Evolutionary conservation across 306 rosid genomes (phyloP).

Genomic region (Vigna hirtella): DNA sequence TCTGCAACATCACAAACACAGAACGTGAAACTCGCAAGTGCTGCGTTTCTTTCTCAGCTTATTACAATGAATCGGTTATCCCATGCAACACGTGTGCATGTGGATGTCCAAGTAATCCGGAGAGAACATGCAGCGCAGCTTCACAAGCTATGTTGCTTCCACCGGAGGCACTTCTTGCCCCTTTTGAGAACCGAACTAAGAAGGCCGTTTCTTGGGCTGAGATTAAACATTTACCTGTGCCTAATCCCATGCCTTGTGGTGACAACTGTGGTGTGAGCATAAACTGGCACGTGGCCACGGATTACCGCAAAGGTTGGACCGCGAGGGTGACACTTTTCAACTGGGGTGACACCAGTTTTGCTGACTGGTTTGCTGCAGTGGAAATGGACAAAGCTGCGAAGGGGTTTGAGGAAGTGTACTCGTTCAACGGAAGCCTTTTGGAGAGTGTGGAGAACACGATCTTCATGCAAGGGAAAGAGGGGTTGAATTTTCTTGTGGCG

Average conservation of each 20-base stretch:
- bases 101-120: constrained; percentile 66
- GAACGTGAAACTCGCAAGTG: constrained; percentile 64
- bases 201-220: constrained; percentile 76
- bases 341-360: constrained; percentile 78
- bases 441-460: constrained; percentile 60
- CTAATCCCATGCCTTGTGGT: constrained; percentile 79
- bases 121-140: constrained; percentile 65
- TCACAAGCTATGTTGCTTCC: constrained; percentile 84
- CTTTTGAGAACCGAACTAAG: constrained; percentile 72
- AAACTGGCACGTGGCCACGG: constrained; percentile 83
- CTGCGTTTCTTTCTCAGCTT: constrained; percentile 96
- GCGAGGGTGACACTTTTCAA: constrained; percentile 89
- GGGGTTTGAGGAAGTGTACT: constrained; percentile 83
- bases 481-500: constrained; percentile 80
- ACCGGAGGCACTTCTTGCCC: constrained; percentile 77
- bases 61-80: constrained; percentile 77
- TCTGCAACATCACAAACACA: constrained; percentile 75
- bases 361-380: constrained; percentile 90
- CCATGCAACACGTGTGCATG: constrained; percentile 97
- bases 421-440: constrained; percentile 71
- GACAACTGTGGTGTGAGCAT: constrained; percentile 91
- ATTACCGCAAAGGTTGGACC: constrained; percentile 81
- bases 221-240: constrained; percentile 52
- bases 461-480: constrained; percentile 83
- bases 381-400: constrained; percentile 76